A percentile compares a stretch with the other conserved stretches of the same genome.
phyloP scores from a whole-genome alignment of 2,329 filamentous ascomycete species.

The Fusarium phyllophilum region DNA sequence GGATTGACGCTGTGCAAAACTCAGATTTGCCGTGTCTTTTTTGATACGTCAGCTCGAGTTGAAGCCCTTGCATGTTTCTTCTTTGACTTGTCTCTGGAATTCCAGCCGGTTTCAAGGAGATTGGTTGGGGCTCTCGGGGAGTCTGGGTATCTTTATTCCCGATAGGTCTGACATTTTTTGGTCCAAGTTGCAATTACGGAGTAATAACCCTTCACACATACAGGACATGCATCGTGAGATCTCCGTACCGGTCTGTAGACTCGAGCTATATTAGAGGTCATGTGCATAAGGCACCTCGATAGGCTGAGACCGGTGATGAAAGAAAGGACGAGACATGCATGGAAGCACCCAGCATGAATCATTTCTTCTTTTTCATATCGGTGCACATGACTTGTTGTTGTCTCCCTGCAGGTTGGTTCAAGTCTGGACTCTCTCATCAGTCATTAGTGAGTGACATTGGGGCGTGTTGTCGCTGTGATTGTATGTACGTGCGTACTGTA shows the following conservation, averaged over 20 bases:
- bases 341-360: neutral
- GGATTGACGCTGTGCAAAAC: neutral
- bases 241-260: slow-evolving; percentile 34
- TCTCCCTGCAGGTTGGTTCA: slow-evolving; percentile 11
- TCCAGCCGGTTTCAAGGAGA: neutral
- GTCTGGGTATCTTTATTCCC: neutral
- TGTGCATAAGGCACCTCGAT: neutral
- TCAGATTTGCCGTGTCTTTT: neutral
- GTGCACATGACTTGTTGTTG: neutral
- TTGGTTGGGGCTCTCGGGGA: neutral
- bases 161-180: neutral
- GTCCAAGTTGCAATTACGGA: neutral
- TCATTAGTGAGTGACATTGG: neutral
- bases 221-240: neutral
- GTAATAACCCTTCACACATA: neutral
- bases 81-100: neutral
- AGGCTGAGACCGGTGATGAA: neutral
- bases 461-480: neutral
- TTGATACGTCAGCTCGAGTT: slow-evolving; percentile 8
- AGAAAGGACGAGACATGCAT: neutral
- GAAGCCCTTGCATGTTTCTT: slow-evolving; percentile 8
- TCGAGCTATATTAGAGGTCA: neutral
- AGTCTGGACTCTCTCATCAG: neutral
- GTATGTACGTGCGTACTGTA: no score
- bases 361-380: slow-evolving; percentile 4